A percentile compares a stretch with the other conserved stretches of the same genome.
phyloP scores from a whole-genome alignment of 371 early-diverging fungal species.

The Mortierella sp. region DNA sequence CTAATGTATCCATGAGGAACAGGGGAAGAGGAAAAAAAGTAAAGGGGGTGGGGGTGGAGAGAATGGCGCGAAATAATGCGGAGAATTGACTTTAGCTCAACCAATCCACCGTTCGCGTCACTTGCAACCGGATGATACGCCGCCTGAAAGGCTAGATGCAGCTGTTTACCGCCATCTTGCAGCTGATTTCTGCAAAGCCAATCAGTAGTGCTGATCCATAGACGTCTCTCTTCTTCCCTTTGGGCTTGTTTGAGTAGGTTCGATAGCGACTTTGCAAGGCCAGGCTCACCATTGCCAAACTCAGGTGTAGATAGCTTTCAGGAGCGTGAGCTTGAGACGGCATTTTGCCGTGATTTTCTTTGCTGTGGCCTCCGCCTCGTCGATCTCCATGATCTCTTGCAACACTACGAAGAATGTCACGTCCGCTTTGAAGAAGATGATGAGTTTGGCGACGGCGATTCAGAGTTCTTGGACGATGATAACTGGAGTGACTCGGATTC shows the following conservation, averaged over 20 bases:
- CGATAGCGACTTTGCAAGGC: conserved; percentile 16
- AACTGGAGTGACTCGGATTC: conserved; percentile 42
- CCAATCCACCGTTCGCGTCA: no score
- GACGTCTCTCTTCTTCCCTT: neutral
- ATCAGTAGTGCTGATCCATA: neutral
- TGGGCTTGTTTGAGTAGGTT: conserved; percentile 13
- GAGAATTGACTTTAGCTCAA: no score
- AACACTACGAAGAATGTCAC: conserved; percentile 93
- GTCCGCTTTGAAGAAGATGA: conserved; percentile 87
- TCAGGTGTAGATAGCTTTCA: conserved; percentile 12
- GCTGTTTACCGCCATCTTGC: neutral
- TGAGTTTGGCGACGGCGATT: conserved; percentile 52
- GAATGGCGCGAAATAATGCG: no score
- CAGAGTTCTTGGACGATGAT: conserved; percentile 31
- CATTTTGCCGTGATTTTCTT: conserved; percentile 89
- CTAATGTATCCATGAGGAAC: no score
- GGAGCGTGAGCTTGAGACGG: conserved; percentile 78
- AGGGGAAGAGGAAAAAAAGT: no score
- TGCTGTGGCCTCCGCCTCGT: conserved; percentile 87
- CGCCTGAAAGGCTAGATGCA: neutral
- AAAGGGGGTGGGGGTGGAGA: no score
- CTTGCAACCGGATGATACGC: no score
- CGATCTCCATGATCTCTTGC: conserved; percentile 88
- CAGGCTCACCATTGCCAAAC: neutral
- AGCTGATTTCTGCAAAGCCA: neutral